A percentile compares a stretch with the other conserved stretches of the same genome.
Conservation (phyloP, 2,329 filamentous ascomycete species). For the Neoscytalidium dimidiatum region DNA sequence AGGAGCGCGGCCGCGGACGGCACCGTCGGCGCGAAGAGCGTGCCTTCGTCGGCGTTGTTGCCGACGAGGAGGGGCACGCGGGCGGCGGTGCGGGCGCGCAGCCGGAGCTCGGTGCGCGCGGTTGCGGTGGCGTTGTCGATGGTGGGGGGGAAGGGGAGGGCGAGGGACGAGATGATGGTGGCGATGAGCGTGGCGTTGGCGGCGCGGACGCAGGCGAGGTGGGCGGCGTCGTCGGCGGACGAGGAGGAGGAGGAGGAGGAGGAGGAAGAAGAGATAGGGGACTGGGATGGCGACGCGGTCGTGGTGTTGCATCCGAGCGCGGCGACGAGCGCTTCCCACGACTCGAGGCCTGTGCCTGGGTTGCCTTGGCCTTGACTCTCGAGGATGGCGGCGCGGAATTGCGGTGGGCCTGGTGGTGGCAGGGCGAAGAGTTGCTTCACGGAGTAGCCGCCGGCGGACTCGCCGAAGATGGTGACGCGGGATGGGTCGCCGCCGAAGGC, state of each 20-base stretch:
- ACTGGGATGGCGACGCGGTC: slow-evolving; percentile 60
- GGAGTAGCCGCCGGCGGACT: slow-evolving; percentile 46
- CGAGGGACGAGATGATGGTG: slow-evolving; percentile 38
- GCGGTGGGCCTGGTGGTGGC: background rate
- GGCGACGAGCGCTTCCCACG: slow-evolving; percentile 37
- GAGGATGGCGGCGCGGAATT: slow-evolving; percentile 50
- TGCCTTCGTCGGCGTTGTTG: slow-evolving; percentile 67
- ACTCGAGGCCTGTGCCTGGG: slow-evolving; percentile 17
- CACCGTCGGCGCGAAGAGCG: slow-evolving; percentile 46
- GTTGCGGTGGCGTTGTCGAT: slow-evolving; percentile 39
- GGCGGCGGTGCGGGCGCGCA: slow-evolving; percentile 58
- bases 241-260: too few relatives aligned
- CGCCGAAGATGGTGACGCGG: slow-evolving; percentile 47
- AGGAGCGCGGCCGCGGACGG: slow-evolving; percentile 28
- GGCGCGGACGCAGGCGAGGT: slow-evolving; percentile 55
- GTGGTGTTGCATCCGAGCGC: slow-evolving; percentile 14
- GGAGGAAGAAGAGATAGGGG: too few relatives aligned
- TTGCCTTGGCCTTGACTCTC: slow-evolving; percentile 29
- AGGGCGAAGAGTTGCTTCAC: slow-evolving; percentile 37
- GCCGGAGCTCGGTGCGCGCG: slow-evolving; percentile 49
- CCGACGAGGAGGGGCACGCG: slow-evolving; percentile 65
- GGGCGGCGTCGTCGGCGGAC: slow-evolving; percentile 32
- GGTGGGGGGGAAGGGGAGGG: background rate
- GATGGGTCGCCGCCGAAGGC: slow-evolving; percentile 43
- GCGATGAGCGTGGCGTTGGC: slow-evolving; percentile 58